Evolutionary conservation across 2,329 filamentous ascomycete genomes (phyloP).

Genomic region (Colletotrichum plurivorum): DNA sequence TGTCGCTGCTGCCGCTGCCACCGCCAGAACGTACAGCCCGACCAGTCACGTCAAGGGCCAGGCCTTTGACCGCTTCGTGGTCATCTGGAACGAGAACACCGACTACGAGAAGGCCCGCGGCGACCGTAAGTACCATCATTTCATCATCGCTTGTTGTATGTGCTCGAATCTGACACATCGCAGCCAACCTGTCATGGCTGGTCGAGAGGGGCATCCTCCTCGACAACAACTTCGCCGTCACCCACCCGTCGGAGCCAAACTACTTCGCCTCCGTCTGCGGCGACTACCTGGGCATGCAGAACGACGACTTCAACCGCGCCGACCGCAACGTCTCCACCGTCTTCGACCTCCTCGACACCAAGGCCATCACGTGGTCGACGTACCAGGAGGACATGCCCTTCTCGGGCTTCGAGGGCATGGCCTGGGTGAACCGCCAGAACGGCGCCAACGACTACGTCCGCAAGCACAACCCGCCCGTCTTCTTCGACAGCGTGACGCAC

Average conservation of each 20-base stretch:
- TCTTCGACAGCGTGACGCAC: conserved; percentile 76
- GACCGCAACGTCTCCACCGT: conserved; percentile 75
- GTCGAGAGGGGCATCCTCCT: conserved; percentile 50
- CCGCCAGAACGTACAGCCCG: conserved; percentile 71
- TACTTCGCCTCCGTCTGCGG: conserved; percentile 74
- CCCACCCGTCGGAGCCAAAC: conserved; percentile 78
- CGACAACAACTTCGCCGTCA: conserved; percentile 63
- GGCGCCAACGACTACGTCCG: conserved; percentile 83
- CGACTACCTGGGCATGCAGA: conserved; percentile 74
- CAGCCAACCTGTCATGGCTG: conserved; percentile 47
- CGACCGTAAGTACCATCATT: conserved; percentile 57
- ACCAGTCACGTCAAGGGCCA: conserved; percentile 77
- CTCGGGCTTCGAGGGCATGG: conserved; percentile 77
- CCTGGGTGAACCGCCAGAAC: conserved; percentile 75
- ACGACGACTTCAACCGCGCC: conserved; percentile 72
- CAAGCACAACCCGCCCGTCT: conserved; percentile 81
- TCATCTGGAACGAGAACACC: conserved; percentile 85
- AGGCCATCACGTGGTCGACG: conserved; percentile 76
- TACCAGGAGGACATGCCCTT: conserved; percentile 87
- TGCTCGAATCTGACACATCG: not conserved
- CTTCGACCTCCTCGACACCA: conserved; percentile 77
- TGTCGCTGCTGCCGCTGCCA: conserved; percentile 71
- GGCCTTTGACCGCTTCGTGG: conserved; percentile 79
- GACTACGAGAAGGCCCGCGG: conserved; percentile 74
- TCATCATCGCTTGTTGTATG: not conserved